Base-by-base conservation (phyloP, 176 grass and related monocot genomes). In the Musa beccarii region DNA sequence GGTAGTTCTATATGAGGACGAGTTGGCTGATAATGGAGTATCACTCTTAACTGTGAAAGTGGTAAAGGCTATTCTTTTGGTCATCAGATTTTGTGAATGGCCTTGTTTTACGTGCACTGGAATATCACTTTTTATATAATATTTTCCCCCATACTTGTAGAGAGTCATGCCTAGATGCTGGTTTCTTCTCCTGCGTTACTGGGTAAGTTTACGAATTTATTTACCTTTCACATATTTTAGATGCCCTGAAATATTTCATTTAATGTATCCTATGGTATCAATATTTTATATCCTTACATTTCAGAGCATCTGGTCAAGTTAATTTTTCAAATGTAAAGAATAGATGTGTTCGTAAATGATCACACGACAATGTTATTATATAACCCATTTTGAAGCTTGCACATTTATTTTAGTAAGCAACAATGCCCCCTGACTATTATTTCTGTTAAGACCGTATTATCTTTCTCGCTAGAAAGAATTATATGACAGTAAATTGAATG, bases 1-100 rank as follows among this genome's bases (percentile, higher is more conserved):
- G 94, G 94, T 98, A 51, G 87, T 93, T 76, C 81, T 98, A 69
- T 98, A 93, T 76, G 94, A 98, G 83, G 94, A 98, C 76, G 94
- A 98, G 80, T 80, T 98, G 81, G 94, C 94, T 26, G 90, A 98
- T 77, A 93, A 73, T 87, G 94, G 90, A 73, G 89, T 92, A 63
- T 98, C 94, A 80, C 83, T 98, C 49, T 80, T 98, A 81, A 98
- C 94, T 54, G 94, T 87, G 51, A 86, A 89, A 86, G 94, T 93
- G 86, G 94, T 98, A 85, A 85, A 72, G 79, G 43, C 14, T 49
- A 15, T 78, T 53, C 22, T 51, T 70, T 57, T 78, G 24, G 28
- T 9, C 29, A 2, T 71, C 23, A 66, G n/a, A 54, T 50, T 22
- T 59, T 52, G 15, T 69, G 63, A 72, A 16, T 81, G 57, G 25